Evolutionary conservation across 2,329 filamentous ascomycete genomes (phyloP).

Genomic region (Colletotrichum sp.): DNA sequence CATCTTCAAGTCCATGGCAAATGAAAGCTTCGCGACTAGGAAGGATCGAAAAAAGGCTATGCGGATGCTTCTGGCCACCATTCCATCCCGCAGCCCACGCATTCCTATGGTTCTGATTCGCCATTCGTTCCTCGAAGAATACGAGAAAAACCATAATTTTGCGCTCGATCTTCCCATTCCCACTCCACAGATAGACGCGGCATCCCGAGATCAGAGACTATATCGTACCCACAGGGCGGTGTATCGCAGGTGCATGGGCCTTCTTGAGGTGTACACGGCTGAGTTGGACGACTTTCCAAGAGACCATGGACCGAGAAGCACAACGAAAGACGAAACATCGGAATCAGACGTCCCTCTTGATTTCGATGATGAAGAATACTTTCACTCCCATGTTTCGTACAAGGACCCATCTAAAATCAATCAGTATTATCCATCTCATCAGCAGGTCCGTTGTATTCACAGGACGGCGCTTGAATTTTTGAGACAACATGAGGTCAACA

Average conservation of each 20-base stretch:
- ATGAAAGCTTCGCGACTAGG: neutral
- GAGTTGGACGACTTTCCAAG: neutral
- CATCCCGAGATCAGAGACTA: neutral
- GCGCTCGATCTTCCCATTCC: neutral
- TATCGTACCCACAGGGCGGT: neutral
- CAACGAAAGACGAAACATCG: too few relatives aligned
- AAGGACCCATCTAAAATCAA: neutral
- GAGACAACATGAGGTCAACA: neutral
- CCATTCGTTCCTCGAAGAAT: neutral
- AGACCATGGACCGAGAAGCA: neutral
- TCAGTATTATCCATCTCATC: neutral
- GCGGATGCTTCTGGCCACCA: neutral
- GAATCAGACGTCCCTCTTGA: neutral
- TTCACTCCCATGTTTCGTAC: neutral
- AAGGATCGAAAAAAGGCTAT: neutral
- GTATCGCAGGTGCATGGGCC: neutral
- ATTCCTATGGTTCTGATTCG: neutral
- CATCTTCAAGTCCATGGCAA: neutral
- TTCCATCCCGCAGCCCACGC: neutral
- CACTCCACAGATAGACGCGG: too few relatives aligned
- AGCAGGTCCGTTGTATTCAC: neutral
- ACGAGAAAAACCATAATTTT: neutral
- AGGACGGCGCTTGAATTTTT: neutral
- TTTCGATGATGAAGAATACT: neutral
- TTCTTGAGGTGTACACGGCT: neutral